Evolutionary conservation across 768 basidiomycete species (phyloP).

Genomic region (Atractiella rhizophila): DNA sequence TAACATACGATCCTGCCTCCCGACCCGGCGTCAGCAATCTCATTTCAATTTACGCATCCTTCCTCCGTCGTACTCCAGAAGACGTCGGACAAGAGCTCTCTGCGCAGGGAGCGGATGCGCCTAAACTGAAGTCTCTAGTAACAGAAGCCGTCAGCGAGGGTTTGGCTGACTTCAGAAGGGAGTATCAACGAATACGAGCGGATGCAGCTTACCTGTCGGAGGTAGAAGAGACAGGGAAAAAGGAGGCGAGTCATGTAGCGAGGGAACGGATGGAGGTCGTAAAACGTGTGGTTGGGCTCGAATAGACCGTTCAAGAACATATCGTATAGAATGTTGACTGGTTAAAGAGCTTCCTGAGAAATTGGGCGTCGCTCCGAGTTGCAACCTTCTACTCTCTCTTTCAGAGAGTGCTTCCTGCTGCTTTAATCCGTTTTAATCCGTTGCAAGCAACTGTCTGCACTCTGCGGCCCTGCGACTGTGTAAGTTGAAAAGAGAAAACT

Average conservation of each 20-base stretch:
- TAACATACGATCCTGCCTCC: conserved; percentile 53
- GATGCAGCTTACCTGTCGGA: conserved; percentile 37
- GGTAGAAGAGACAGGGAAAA: conserved; percentile 40
- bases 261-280: conserved; percentile 41
- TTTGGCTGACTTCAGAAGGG: conserved; percentile 38
- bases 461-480: too few relatives aligned
- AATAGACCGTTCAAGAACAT: too few relatives aligned
- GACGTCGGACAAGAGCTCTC: conserved; percentile 4
- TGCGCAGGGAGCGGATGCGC: conserved; percentile 33
- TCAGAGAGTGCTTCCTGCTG: too few relatives aligned
- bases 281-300: conserved; percentile 38
- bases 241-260: conserved; percentile 38
- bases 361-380: too few relatives aligned
- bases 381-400: too few relatives aligned
- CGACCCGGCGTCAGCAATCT: conserved; percentile 68
- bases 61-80: conserved; percentile 29
- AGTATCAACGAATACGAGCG: conserved; percentile 37
- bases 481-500: too few relatives aligned
- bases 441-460: too few relatives aligned
- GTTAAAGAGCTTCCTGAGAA: too few relatives aligned
- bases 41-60: conserved; percentile 52
- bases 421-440: too few relatives aligned
- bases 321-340: too few relatives aligned
- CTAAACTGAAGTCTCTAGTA: conserved; percentile 46
- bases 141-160: conserved; percentile 43